Evolutionary conservation across 108 stramenopile species (phyloP), one percentile per base, ranked within the genome.

Genomic region (Skeletonema menzelii): DNA sequence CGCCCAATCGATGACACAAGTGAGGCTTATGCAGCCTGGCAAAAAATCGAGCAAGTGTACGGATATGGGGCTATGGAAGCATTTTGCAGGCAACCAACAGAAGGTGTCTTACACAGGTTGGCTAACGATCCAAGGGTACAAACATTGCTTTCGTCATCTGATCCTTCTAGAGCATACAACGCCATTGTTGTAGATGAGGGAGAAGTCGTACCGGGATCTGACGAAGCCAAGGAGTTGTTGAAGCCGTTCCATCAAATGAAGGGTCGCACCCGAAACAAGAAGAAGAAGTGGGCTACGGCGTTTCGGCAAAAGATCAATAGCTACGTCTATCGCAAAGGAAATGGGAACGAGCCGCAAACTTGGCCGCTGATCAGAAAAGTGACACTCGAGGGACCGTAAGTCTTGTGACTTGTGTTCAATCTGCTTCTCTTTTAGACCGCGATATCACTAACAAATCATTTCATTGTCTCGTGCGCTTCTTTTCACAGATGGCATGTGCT

Each of bases 21-120:
- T 15, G 75, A 76, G n/a, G 83, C 83, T 5, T 79, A 79, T 32
- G 79, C 79, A 4, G 79, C 83, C 5, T 84, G 83, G 83, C 57
- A 70, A 27, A 84, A 84, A 44, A 84, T 84, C 63, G 83, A 84
- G 8, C 83, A 84, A 67, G 83, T 84, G 26, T 84, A 84, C 59
- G 83, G 83, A 1, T 72, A 63, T 17, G 70, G 67, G 5, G 60
- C 60, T 10, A 84, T 84, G 83, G 42, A 38, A 12, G 49, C 20
- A 2, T 77, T 62, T 31, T 13, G 11, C 15, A 59, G 56, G 4
- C 37, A 59, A 34, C 47, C 24, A 5, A 69, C 75, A 8, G 65
- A 63, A 4, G 15, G 6, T 13, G 79, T 77, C 35, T 69, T 72
- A 27, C 8, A 67, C 5, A 31, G 20, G 17, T 37, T 84, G 15